Conservation (phyloP, 2,329 filamentous ascomycete genomes). For the Catunica adiposa region DNA sequence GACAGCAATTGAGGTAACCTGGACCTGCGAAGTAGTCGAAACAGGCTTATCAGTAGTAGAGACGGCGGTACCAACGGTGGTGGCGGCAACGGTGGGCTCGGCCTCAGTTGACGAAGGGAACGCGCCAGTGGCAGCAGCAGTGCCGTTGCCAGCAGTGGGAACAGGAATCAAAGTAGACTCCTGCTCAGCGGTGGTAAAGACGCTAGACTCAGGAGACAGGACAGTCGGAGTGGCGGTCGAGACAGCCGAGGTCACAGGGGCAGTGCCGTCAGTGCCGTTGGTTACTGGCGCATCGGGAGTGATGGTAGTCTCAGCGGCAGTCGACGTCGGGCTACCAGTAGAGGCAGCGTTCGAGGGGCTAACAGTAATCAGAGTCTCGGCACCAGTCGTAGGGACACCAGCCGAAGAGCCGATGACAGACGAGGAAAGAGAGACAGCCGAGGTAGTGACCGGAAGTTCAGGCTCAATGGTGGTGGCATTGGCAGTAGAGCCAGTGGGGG, state of each 20-base stretch:
- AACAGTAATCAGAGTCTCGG: conserved; percentile 11
- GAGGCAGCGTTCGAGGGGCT: conserved; percentile 10
- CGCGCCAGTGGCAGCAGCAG: conserved; percentile 2
- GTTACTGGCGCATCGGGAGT: conserved; percentile 14
- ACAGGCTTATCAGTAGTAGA: conserved; percentile 15
- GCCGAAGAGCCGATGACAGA: conserved; percentile 7
- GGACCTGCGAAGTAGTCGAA: conserved; percentile 15
- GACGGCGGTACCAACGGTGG: conserved; percentile 14
- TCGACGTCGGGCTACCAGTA: background rate
- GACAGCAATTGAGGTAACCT: conserved; percentile 15
- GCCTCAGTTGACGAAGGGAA: conserved; percentile 1
- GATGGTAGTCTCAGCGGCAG: conserved; percentile 11
- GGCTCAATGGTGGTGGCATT: conserved; percentile 6
- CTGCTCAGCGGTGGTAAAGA: conserved; percentile 12
- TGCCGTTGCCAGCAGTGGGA: conserved; percentile 12
- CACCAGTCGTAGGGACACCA: conserved; percentile 9
- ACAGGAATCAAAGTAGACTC: conserved; percentile 15
- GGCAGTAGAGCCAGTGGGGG: conserved; percentile 2
- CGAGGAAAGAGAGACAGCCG: background rate
- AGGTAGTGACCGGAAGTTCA: conserved; percentile 7
- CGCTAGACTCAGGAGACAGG: conserved; percentile 11
- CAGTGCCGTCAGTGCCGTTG: conserved; percentile 7
- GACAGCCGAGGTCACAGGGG: conserved; percentile 8
- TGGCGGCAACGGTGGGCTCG: conserved; percentile 2
- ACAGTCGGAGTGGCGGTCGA: conserved; percentile 10